These are phyloP conservation scores for Botrytis tulipae DNA, from an alignment of 2,329 filamentous ascomycete species.

Conservation along the genomic window DNA sequence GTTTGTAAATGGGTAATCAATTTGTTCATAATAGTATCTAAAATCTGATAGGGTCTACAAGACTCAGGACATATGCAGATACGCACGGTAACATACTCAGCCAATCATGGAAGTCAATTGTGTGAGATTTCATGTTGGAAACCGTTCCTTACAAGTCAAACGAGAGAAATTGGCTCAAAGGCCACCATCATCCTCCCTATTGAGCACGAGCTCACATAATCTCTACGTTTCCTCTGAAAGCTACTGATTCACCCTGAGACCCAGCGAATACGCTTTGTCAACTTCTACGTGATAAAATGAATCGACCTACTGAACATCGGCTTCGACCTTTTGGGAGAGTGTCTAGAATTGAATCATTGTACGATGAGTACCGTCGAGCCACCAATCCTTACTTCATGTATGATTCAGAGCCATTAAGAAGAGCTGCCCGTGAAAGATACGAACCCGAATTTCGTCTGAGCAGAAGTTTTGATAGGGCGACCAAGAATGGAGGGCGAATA, in stretches of 20 bases:
- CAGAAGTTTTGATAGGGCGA: background rate
- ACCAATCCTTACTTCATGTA: background rate
- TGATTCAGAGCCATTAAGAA: background rate
- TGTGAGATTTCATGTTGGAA: background rate
- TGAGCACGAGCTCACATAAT: background rate
- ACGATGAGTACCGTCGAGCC: conserved; percentile 4
- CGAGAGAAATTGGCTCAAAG: conserved; percentile 4
- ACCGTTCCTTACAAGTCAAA: background rate
- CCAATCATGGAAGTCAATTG: conserved; percentile 8
- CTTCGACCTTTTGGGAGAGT: conserved; percentile 14
- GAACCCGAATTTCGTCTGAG: background rate
- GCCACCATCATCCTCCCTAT: background rate
- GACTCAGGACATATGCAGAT: background rate
- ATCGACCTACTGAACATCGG: conserved; percentile 13
- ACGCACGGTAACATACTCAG: background rate
- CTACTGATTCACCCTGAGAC: background rate
- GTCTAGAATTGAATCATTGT: conserved; percentile 9
- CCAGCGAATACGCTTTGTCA: background rate
- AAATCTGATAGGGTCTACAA: background rate
- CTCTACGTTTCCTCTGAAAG: background rate
- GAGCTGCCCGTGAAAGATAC: conserved; percentile 1
- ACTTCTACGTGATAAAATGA: background rate
- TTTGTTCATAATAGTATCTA: background rate
- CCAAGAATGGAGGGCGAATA: background rate
- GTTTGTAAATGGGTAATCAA: background rate